These are phyloP conservation scores for Sphagnum tenellum DNA, from an alignment of 225 moss, liverwort and hornwort species.

Conservation along the genomic window DNA sequence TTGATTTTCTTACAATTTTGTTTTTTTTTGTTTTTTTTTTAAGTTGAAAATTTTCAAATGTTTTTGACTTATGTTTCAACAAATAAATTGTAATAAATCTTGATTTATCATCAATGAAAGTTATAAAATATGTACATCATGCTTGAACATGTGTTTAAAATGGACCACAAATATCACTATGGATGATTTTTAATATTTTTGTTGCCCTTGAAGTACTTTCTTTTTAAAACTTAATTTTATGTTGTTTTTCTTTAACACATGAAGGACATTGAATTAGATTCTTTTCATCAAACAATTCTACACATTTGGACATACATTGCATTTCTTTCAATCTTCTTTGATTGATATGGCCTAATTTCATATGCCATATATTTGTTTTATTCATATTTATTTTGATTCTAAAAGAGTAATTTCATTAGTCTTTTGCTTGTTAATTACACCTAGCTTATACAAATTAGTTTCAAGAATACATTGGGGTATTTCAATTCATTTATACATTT, in stretches of 20 bases:
- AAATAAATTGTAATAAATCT: not conserved
- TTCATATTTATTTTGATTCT: not conserved
- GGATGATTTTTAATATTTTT: not conserved
- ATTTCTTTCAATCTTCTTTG: not conserved
- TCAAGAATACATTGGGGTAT: not conserved
- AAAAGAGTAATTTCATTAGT: not conserved
- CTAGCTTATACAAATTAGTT: not conserved
- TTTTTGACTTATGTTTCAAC: too few relatives aligned
- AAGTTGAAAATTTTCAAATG: not conserved
- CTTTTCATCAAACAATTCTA: not conserved
- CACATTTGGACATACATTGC: not conserved
- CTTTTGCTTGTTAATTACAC: not conserved
- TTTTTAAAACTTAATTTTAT: too few relatives aligned
- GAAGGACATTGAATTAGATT: not conserved
- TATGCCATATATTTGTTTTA: not conserved
- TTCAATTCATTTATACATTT: not conserved
- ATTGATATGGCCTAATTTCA: not conserved
- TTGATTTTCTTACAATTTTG: not conserved
- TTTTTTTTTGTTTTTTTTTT: not conserved
- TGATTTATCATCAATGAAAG: not conserved
- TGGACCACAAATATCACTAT: not conserved
- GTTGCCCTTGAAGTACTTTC: too few relatives aligned
- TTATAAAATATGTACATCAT: slow-evolving; percentile 1
- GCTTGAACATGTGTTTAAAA: too few relatives aligned
- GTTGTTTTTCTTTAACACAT: not conserved